phyloP scores from a whole-genome alignment of 768 basidiomycete genomes.

The Termitomyces sp. region DNA sequence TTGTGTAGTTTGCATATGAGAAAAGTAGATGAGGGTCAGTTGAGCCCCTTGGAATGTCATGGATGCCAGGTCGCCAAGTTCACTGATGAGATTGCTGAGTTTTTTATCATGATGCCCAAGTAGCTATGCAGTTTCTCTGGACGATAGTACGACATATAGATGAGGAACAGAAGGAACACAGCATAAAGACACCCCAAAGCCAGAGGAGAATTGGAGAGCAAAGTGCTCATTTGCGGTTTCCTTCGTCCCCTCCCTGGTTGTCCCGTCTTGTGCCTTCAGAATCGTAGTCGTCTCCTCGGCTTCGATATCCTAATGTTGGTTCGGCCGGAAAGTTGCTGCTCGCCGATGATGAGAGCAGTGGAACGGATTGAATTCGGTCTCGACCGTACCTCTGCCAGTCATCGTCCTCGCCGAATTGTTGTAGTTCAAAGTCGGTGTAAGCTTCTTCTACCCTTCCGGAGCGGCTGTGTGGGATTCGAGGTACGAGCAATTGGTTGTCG shows the following conservation, averaged over 20 bases:
- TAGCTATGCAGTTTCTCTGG: constrained; percentile 43
- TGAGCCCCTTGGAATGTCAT: constrained; percentile 6
- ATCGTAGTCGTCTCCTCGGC: constrained; percentile 34
- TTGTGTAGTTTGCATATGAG: constrained; percentile 54
- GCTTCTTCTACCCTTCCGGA: constrained; percentile 53
- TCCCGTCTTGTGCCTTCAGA: neutral
- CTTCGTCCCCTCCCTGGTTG: constrained; percentile 12
- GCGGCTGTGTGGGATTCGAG: constrained; percentile 59
- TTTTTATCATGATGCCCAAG: constrained; percentile 28
- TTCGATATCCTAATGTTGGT: constrained; percentile 27
- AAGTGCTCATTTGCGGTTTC: constrained; percentile 16
- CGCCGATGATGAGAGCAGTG: constrained; percentile 44
- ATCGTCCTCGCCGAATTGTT: constrained; percentile 30
- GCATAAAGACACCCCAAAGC: constrained; percentile 39
- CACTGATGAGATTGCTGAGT: constrained; percentile 9
- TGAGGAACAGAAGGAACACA: constrained; percentile 40
- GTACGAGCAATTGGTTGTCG: constrained; percentile 39
- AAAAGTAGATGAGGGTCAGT: constrained; percentile 17
- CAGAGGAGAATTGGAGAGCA: constrained; percentile 33
- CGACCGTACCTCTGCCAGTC: constrained; percentile 29
- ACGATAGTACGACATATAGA: constrained; percentile 43
- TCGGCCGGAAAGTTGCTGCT: constrained; percentile 31
- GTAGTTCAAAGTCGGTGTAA: constrained; percentile 42
- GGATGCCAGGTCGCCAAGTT: constrained; percentile 8
- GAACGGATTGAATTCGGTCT: constrained; percentile 31